Conservation (phyloP, 495 filamentous ascomycete species). For the Penicillium malachiteum region DNA sequence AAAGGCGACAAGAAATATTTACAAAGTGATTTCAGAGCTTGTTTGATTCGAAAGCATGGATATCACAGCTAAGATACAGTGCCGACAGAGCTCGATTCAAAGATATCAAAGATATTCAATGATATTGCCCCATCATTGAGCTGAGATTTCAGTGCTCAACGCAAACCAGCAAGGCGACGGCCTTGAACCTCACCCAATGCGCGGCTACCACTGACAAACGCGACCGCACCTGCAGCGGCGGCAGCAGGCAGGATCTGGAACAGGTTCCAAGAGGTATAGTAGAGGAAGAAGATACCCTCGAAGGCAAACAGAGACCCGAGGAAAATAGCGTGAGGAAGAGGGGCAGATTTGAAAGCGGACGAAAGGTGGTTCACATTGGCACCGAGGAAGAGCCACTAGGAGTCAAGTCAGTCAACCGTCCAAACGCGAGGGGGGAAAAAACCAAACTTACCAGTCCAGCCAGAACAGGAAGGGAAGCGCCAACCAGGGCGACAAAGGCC, state of each 20-base stretch:
- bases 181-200: constrained; percentile 91
- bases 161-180: constrained; percentile 74
- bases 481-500: constrained; percentile 69
- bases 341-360: constrained; percentile 68
- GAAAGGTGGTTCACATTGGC: constrained; percentile 80
- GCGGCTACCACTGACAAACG: constrained; percentile 86
- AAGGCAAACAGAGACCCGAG: constrained; percentile 80
- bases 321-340: constrained; percentile 77
- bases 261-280: constrained; percentile 90
- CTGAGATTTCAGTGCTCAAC: constrained; percentile 45
- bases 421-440: background rate
- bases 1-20: too few species aligned
- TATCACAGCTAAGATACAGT: constrained; percentile 26
- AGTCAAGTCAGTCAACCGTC: constrained; percentile 11
- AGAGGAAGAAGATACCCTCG: constrained; percentile 91
- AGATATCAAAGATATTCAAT: background rate
- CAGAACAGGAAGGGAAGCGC: constrained; percentile 69
- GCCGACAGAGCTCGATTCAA: background rate
- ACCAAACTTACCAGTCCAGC: constrained; percentile 60
- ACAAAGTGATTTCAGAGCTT: too few species aligned
- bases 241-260: constrained; percentile 84
- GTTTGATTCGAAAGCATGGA: constrained; percentile 4
- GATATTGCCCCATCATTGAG: background rate
- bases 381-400: constrained; percentile 75
- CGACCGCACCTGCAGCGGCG: constrained; percentile 62